A percentile compares a stretch with the other conserved stretches of the same genome.
Conservation (phyloP, 805 yeast genomes). For the Candida gorgasii region DNA sequence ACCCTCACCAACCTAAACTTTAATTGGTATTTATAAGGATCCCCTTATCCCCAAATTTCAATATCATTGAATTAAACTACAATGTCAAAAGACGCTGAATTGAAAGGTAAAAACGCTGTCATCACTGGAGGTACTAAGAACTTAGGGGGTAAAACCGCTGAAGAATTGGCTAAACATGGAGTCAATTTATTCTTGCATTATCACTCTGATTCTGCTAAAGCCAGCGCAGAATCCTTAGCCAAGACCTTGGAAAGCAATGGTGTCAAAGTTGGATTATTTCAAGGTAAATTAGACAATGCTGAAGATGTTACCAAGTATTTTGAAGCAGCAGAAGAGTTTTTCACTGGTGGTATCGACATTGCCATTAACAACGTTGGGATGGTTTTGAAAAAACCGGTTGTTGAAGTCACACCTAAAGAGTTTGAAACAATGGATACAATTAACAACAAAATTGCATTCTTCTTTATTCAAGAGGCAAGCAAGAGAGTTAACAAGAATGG, state of each 20-base stretch:
- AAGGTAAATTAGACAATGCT: conserved; percentile 46
- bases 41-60: background rate
- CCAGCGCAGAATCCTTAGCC: conserved; percentile 35
- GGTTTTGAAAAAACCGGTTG: conserved; percentile 62
- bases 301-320: conserved; percentile 47
- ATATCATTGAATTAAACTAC: background rate
- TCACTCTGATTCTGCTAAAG: conserved; percentile 47
- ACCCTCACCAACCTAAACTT: no score
- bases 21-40: no score
- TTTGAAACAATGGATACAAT: conserved; percentile 53
- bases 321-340: conserved; percentile 40
- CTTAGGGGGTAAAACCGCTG: conserved; percentile 54
- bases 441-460: conserved; percentile 62
- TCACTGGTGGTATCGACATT: conserved; percentile 53
- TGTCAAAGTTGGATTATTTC: conserved; percentile 43
- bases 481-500: conserved; percentile 52
- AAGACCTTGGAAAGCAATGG: conserved; percentile 33
- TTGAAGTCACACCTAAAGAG: conserved; percentile 54
- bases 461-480: conserved; percentile 59
- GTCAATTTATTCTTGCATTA: conserved; percentile 55
- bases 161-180: conserved; percentile 56
- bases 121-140: conserved; percentile 66
- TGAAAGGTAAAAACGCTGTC: conserved; percentile 50
- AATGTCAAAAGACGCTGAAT: conserved; percentile 15
- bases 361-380: conserved; percentile 70